Base-by-base conservation (phyloP, 495 filamentous ascomycete genomes). In the Hypomontagnella monticulosa region DNA sequence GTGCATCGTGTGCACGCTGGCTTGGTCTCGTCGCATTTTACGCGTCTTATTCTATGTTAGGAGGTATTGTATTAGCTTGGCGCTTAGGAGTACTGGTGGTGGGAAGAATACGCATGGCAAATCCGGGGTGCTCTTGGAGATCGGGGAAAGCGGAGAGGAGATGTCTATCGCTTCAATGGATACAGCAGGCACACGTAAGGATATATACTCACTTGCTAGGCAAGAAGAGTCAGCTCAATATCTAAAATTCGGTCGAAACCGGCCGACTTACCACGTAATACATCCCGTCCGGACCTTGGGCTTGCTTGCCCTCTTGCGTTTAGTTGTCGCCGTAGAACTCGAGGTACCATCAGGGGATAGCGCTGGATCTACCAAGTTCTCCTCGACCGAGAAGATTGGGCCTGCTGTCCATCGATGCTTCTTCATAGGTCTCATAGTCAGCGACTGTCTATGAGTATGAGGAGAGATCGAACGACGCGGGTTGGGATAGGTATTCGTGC, bases 1-100 rank as follows among this genome's bases (percentile, higher is more conserved):
- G 73, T 78, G 57, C 78, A 80, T 20, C 78, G 71, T 33, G 71
- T 58, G 51, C 78, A 80, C 19, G 71, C 73, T 0, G 78, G 78
- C 30, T 75, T 77, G 36, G 71, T 75, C 38, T 80, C 78, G 43
- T 75, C 78, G 51, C 78, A 80, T 60, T 80, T 80, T 2, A 80
- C 74, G 4, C 66, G 66, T 58, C 66, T 59, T 36, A 69, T 69
- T 18, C 66, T 69, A 27, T 9, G 36, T 49, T 41, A 15, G 0
- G 20, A 14, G 11, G 16, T 9, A 19, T 6, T 18, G 6, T 20
- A 40, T 67, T 51, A 61, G 46, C 12, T 23, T 37, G 1, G 12
- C 14, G 30, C 4, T 33, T 20, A 2, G 6, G 14, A 32, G 12
- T 10, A 15, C 15, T 49, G 38, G 38, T 19, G 4, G 20, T 33